A percentile compares a stretch with the other conserved stretches of the same genome.
These are phyloP conservation scores for Chalaropsis ovoidea DNA, from an alignment of 2,329 filamentous ascomycete species.

Conservation along the genomic window DNA sequence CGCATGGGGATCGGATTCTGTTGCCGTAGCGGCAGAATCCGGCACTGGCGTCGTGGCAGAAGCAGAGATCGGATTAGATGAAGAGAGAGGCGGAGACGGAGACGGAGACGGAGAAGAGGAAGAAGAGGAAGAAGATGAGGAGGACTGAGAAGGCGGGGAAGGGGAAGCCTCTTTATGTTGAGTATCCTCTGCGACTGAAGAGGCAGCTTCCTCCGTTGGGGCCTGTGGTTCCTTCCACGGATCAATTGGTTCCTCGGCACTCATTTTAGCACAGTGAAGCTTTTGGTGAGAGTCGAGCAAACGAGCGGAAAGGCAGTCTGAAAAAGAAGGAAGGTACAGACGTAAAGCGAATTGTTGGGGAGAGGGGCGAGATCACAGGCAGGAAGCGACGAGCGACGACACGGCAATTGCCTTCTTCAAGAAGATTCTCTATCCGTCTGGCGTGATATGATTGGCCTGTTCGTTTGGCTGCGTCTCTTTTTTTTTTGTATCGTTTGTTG, in stretches of 20 bases:
- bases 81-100: background rate
- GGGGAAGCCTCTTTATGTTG: background rate
- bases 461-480: background rate
- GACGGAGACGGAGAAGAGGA: background rate
- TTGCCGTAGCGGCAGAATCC: background rate
- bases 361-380: background rate
- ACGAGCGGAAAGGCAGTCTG: background rate
- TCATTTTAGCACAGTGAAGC: conserved; percentile 15
- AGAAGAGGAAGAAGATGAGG: background rate
- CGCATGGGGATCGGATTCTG: background rate
- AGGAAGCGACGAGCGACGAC: background rate
- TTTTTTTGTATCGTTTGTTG: background rate
- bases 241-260: conserved; percentile 24
- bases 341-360: background rate
- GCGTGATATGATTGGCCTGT: background rate
- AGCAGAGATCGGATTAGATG: background rate
- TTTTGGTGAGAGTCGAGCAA: background rate
- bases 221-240: conserved; percentile 21
- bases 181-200: background rate
- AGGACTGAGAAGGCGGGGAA: background rate
- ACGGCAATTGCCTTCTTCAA: background rate
- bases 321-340: background rate
- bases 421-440: background rate
- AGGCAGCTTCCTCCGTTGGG: background rate
- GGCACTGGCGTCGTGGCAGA: background rate